Evolutionary conservation across 2,329 filamentous ascomycete genomes (phyloP), one percentile per base, ranked within the genome.

Genomic region (Zasmidium angulare): DNA sequence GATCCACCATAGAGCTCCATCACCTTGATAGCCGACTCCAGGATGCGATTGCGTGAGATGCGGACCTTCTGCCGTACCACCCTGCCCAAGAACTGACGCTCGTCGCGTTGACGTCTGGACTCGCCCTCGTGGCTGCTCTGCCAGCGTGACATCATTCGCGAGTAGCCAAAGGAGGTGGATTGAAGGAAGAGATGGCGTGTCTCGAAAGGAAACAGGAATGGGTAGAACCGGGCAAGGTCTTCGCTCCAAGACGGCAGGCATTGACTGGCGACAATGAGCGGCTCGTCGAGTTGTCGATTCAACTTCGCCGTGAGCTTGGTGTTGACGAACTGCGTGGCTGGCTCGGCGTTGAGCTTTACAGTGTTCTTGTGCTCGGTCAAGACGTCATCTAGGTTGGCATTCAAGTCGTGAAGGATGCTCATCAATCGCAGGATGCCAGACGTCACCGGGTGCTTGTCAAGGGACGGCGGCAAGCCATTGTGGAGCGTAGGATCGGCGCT

Each of bases 1-100:
- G 93, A 96, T n/a, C 91, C 91, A 0, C 95, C 95, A 69, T 99
- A 99, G 2, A 98, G 84, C 68, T 99, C 93, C 93, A 99, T 98
- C 26, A 99, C 95, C 76, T 99, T 99, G 74, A 98, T 82, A 0
- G 95, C 95, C 14, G 95, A 98, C 73, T 99, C 95, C 7, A 99
- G 82, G 49, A 99, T 97, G 69, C 96, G 92, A n/a, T 86, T 86
- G 47, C 95, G 86, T 3, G 93, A 96, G 61, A 99, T 98, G 48
- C 95, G 89, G n/a, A 99, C 93, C 76, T 99, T 99, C 71, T 99
- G 95, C 58, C 95, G 87, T 74, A 98, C 95, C 1, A 97, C 83
- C 46, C 93, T 86, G 14, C 95, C 95, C 2, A 98, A 80, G 82
- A 96, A 96, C 1, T 93, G 92, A 12, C 93, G 85, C 63, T 98